Evolutionary conservation across 306 rosid species (phyloP), one percentile per base, ranked within the genome.

Genomic region (Oemleria cerasiformis): DNA sequence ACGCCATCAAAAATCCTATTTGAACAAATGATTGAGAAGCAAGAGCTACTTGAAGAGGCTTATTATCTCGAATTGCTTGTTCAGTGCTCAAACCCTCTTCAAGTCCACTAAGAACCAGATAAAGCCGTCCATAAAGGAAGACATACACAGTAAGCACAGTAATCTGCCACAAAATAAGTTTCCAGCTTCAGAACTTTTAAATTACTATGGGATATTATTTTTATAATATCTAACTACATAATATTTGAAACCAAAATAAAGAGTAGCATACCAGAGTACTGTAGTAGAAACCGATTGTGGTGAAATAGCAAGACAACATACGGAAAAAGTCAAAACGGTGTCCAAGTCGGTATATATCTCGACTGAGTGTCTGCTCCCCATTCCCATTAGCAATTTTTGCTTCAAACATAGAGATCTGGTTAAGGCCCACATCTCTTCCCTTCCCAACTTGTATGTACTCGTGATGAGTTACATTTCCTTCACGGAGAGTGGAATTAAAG

Each of bases 371-470:
- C 79, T 94, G 98, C 81, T 94, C 98, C 73, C 98, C 98, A 25
- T 94, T 94, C 69, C 98, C 98, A 81, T 94, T 94, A 75, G 98
- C 98, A 65, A 94, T 80, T 87, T 94, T 94, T 6, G 98, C 98
- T 81, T 94, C 98, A 62, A 94, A 94, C 96, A 88, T 94, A 40
- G 98, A 94, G 81, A 94, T 94, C 84, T 94, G 98, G 79, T 94
- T 94, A 76, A 94, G 98, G 63, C 98, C 98, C 72, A 94, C 98
- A 83, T 94, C 98, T 78, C 98, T 86, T 9, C 98, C 98, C 78
- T 91, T 94, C 72, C 98, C 98, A 50, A 91, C 98, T 88, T 94
- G 98, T 75, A 94, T 94, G 86, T 91, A 94, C 73, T 94, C 98
- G 11, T 94, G 98, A 86, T 94, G 98, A 54, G 98, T 94, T 72